Evolutionary conservation across 371 early-diverging fungal genomes (phyloP).

Genomic region (Syncephalastrum racemosum): DNA sequence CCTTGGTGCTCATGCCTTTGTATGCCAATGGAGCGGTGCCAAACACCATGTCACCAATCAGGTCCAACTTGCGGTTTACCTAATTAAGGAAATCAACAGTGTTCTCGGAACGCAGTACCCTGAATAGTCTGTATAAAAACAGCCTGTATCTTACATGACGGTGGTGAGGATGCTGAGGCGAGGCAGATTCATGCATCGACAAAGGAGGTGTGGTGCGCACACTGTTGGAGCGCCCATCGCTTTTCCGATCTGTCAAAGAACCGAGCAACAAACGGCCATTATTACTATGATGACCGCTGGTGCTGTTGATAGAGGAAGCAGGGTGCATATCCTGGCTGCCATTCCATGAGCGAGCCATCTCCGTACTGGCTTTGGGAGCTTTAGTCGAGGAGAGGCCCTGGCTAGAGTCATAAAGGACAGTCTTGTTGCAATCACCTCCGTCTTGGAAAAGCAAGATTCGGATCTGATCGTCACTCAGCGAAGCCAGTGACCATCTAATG

Average conservation of each 20-base stretch:
- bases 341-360: conserved; percentile 41
- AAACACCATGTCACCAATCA: conserved; percentile 66
- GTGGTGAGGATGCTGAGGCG: conserved; percentile 16
- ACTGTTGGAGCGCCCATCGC: conserved; percentile 33
- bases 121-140: too few species aligned
- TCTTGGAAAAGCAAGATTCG: conserved; percentile 45
- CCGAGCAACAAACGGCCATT: conserved; percentile 12
- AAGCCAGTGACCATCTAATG: conserved; percentile 33
- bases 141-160: conserved; percentile 16
- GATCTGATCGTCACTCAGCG: conserved; percentile 32
- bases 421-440: conserved; percentile 43
- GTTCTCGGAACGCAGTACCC: background rate
- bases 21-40: conserved; percentile 67
- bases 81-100: conserved; percentile 13
- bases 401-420: conserved; percentile 42
- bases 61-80: conserved; percentile 45
- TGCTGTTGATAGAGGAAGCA: background rate
- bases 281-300: background rate
- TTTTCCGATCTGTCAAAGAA: conserved; percentile 29
- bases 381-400: conserved; percentile 17
- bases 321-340: conserved; percentile 14
- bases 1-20: conserved; percentile 69
- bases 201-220: conserved; percentile 32
- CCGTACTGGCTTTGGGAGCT: conserved; percentile 8
- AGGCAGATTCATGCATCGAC: conserved; percentile 17